Base-by-base conservation (phyloP, 345 rosid genomes). In the Anacardium occidentale region DNA sequence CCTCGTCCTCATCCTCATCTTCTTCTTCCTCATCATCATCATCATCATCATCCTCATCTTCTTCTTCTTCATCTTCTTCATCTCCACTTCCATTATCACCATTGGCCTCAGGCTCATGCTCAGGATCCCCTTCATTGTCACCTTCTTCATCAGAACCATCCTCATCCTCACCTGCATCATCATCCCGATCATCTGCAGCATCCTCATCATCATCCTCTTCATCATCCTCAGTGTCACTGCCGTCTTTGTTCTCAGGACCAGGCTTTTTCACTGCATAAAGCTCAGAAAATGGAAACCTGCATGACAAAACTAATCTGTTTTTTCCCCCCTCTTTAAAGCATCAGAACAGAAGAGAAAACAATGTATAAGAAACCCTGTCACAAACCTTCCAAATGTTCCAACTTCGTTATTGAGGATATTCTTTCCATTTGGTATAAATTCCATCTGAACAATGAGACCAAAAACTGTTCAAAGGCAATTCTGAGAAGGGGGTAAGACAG, bases 161-260 rank as follows among this genome's bases (percentile, higher is more conserved):
- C 13, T 78, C 88, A 9, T 84, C 86, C 64, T 86, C 86, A 7
- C 34, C 69, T 0, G 59, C 81, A 42, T 79, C 86, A 1, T 81
- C 88, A 59, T 86, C 88, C 13, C 71, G 78, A n/a, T 84, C 86
- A 20, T 79, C 80, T 10, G 40, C 83, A 60, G 59, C 80, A 59
- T 59, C 84, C 1, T 79, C 82, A 0, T 79, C 82, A 0, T 78
- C 85, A 1, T 80, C 84, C 6, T 81, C 88, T 2, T 78, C 87
- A 68, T 85, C 86, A 55, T 87, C 88, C 69, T 87, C 86, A 3
- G 85, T 82, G 48, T 87, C 89, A 64, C 88, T 73, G 22, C 71
- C 81, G 65, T 85, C 91, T 66, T 70, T 68, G 54, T 77, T 87
- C 64, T 83, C 82, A 0, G 78, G 80, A 72, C 74, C 84, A 62